Evolutionary conservation across 1,284 basidiomycete genomes (phyloP), one percentile per base, ranked within the genome.

Genomic region (Microbotryum scabiosae): DNA sequence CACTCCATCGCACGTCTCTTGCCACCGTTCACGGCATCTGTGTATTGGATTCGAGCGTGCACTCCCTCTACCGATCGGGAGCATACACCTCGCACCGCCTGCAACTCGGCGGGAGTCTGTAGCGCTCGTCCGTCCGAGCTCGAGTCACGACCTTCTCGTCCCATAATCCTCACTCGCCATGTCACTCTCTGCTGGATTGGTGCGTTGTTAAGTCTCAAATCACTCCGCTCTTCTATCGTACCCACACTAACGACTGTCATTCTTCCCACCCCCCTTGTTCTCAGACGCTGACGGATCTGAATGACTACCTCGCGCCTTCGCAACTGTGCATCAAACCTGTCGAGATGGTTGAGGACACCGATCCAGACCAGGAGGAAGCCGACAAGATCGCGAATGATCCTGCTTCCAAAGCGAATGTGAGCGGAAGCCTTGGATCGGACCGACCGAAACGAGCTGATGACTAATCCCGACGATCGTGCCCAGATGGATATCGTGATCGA

Each of bases 261-360:
- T 21, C n/a, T 20, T 20, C 23, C 3, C 6, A 25, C 14, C 14
- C 43, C 5, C 43, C 18, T 44, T n/a, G 3, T 44, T 14, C 20
- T 14, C 70, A 90, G 88, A 89, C 87, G 10, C 77, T 96, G 44
- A 92, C 90, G 21, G 94, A 98, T 75, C 82, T 99, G 51, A 97
- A 97, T 76, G 96, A 98, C 78, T 99, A 94, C 75, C 88, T 99
- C 54, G 90, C 91, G 0, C 96, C 96, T 4, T 90, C 92, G 1
- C 94, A 97, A 78, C 87, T 88, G 48, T 99, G 96, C 76, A 97
- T 98, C 76, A 97, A 97, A 73, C 94, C 96, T 3, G 90, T 97
- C 25, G 74, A 78, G 61, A 59, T 68, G 25, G 36, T 67, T 12
- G 66, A 71, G 18, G 65, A 68, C 14, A 56, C 75, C 73, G 71